phyloP scores from a whole-genome alignment of 2,329 filamentous ascomycete species.

The Calonectria hongkongensis region DNA sequence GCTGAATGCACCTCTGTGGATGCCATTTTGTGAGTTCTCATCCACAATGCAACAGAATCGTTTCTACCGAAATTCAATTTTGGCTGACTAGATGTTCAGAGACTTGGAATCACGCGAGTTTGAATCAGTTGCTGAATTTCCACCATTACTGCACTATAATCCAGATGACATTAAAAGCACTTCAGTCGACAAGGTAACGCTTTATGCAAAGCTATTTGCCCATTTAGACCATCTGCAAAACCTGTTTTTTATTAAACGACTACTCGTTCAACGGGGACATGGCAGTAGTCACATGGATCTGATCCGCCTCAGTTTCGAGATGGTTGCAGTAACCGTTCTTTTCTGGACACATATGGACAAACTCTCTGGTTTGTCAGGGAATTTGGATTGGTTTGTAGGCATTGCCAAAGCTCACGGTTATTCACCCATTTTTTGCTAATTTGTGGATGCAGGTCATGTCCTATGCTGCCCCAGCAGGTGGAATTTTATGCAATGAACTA shows the following conservation, averaged over 20 bases:
- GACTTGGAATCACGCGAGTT: background rate
- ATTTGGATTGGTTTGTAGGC: slow-evolving; percentile 5
- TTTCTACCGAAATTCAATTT: too few species aligned
- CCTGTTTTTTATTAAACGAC: slow-evolving; percentile 74
- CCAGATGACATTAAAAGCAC: background rate
- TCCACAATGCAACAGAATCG: too few species aligned
- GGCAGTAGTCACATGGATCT: slow-evolving; percentile 61
- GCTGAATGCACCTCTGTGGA: background rate
- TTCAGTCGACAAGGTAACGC: slow-evolving; percentile 11
- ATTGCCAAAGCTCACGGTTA: slow-evolving; percentile 45
- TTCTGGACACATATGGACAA: slow-evolving; percentile 69
- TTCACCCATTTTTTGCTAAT: slow-evolving; percentile 59
- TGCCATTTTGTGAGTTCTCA: background rate
- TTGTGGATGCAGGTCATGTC: slow-evolving; percentile 66
- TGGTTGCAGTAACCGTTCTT: slow-evolving; percentile 66
- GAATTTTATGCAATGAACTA: slow-evolving; percentile 70
- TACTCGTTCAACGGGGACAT: slow-evolving; percentile 66
- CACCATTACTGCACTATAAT: background rate
- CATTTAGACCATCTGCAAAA: slow-evolving; percentile 72
- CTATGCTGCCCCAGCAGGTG: slow-evolving; percentile 68
- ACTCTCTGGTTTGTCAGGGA: background rate
- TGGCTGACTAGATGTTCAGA: background rate
- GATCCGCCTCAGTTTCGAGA: slow-evolving; percentile 66
- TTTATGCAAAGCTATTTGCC: slow-evolving; percentile 48
- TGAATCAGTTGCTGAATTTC: background rate